A percentile compares a stretch with the other conserved stretches of the same genome.
phyloP scores from a whole-genome alignment of 2,329 filamentous ascomycete species.

The Xylaria sp. region DNA sequence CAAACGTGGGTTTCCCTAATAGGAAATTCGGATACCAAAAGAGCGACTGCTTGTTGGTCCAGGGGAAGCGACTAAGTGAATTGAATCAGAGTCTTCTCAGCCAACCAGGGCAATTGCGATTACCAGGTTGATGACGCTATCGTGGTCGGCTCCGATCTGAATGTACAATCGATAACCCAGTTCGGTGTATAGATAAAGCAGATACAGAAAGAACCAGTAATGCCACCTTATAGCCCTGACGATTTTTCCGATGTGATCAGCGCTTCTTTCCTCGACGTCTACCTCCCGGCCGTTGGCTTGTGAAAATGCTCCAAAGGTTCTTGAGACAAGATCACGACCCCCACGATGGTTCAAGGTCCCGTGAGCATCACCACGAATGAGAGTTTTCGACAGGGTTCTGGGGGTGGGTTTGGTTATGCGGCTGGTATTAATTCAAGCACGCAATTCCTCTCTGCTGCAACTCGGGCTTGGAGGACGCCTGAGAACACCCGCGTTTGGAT shows the following conservation, averaged over 20 bases:
- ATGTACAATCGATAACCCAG: neutral
- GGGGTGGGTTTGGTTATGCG: conserved; percentile 15
- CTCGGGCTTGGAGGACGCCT: conserved; percentile 19
- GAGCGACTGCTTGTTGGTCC: conserved; percentile 22
- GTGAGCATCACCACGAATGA: conserved; percentile 34
- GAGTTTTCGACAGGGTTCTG: conserved; percentile 1
- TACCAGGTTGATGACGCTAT: conserved; percentile 12
- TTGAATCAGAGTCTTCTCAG: conserved; percentile 11
- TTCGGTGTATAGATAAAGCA: conserved; percentile 18
- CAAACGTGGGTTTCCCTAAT: conserved; percentile 27
- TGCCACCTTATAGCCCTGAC: conserved; percentile 20
- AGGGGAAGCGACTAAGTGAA: conserved; percentile 12
- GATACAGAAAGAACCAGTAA: conserved; percentile 11
- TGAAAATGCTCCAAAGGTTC: neutral
- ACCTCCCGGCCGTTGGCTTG: conserved; percentile 7
- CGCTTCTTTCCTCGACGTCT: conserved; percentile 6
- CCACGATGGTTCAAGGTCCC: conserved; percentile 32
- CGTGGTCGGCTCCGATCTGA: conserved; percentile 1
- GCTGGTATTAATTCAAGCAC: conserved; percentile 37
- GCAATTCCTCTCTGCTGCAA: conserved; percentile 40
- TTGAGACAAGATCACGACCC: conserved; percentile 26
- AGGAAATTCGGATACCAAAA: conserved; percentile 31
- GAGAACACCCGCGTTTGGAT: conserved; percentile 1
- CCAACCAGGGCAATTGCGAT: conserved; percentile 25
- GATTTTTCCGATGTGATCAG: neutral